These are phyloP conservation scores for Lagenidium giganteum DNA, from an alignment of 352 stramenopile genomes.

Conservation along the genomic window DNA sequence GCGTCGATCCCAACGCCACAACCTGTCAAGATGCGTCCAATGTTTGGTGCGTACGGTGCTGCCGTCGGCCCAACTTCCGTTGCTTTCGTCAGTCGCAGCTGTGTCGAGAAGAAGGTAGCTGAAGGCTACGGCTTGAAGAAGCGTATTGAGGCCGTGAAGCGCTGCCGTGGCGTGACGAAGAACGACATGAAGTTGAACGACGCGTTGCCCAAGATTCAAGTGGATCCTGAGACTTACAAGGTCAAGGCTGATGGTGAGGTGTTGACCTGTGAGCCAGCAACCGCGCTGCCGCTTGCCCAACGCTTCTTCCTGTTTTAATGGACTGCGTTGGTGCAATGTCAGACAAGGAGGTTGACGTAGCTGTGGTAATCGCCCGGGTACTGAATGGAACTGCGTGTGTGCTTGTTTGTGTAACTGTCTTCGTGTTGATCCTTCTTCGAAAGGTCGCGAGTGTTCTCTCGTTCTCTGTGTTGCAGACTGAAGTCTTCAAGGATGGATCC, in stretches of 20 bases:
- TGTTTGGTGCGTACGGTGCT: constrained; percentile 84
- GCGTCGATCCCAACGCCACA: constrained; percentile 95
- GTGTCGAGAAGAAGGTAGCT: constrained; percentile 61
- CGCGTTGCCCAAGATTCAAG: constrained; percentile 89
- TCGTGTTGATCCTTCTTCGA: too few relatives aligned
- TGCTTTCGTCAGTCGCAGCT: constrained; percentile 88
- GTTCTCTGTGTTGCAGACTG: too few relatives aligned
- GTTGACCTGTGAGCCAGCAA: constrained; percentile 82
- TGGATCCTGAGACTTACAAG: constrained; percentile 96
- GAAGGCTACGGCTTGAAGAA: constrained; percentile 85
- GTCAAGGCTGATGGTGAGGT: constrained; percentile 88
- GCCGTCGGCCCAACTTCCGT: constrained; percentile 67
- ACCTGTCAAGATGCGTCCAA: constrained; percentile 94
- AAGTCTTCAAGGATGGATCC: too few relatives aligned
- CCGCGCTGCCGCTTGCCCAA: constrained; percentile 87
- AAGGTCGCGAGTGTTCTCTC: too few relatives aligned
- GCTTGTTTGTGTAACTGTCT: too few relatives aligned
- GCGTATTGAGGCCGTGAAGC: constrained; percentile 72
- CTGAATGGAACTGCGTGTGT: too few relatives aligned
- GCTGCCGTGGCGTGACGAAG: constrained; percentile 88
- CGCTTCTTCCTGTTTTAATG: constrained; percentile 93
- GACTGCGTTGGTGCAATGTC: neutral
- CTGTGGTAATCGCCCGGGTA: too few relatives aligned
- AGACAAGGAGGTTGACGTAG: too few relatives aligned
- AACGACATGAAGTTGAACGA: constrained; percentile 97